Base-by-base conservation (phyloP, 139 green algal genomes). In the Volvox reticuliferus region DNA sequence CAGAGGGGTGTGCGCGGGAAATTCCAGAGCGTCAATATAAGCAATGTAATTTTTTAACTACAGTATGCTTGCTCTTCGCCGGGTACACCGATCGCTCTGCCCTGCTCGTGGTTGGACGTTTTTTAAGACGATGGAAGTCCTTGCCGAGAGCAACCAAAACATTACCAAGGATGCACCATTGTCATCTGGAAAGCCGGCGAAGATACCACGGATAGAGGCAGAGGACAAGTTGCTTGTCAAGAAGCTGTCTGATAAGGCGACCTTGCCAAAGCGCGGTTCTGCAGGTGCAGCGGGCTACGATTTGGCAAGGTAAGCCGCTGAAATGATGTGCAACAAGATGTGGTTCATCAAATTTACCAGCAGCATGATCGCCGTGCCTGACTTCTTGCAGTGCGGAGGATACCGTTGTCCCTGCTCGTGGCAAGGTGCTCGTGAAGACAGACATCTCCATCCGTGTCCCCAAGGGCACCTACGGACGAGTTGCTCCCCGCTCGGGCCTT, bases 401-500 rank as follows among this genome's bases (percentile, higher is more conserved):
- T 82, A 95, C 30, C 26, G 92, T 97, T 2, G 92, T 99, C 5
- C 97, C 97, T 12, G 97, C 98, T 12, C 92, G 96, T 1, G 98
- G 98, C 68, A 98, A 98, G 90, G 95, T 85, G 1, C 82, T 98
- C 9, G 96, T 99, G 0, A 96, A 97, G 79, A 99, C 98, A 0
- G 98, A 97, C 91, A 78, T 99, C 1, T 82, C 96, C 78, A 98
- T 99, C 71, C 88, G 89, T 44, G 96, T 98, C 30, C 98, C 98
- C 2, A 50, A 93, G 19, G 98, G 96, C 78, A 99, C 98, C 16
- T 99, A 99, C 85, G 98, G 97, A 1, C 96, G 98, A 67, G 96
- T 99, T 2, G 98, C 98, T 0, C 98, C 98, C 5, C 93, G 98
- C 19, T 99, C 98, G 0, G 98, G 98, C 50, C 95, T 99, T 30